Base-by-base conservation (phyloP, 2,329 filamentous ascomycete genomes). In the Fusarium sp. region DNA sequence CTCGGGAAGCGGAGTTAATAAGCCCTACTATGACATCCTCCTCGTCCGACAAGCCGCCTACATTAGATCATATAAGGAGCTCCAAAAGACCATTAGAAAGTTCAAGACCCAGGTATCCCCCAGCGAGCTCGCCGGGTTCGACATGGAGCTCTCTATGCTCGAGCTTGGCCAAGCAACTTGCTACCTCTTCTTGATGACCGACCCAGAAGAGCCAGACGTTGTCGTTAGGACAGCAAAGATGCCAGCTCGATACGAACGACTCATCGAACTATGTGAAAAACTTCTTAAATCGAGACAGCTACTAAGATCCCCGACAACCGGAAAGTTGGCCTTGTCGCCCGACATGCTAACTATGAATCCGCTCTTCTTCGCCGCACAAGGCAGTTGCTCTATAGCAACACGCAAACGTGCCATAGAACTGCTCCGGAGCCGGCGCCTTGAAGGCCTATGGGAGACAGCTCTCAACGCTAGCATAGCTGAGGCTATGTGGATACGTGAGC, bases 291-390 rank as follows among this genome's bases (percentile, higher is more conserved):
- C 16, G 6, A 23, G 48, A 37, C 31, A 51, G 13, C 36, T 9
- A 30, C 34, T n/a, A 10, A 31, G 15, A 15, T 40, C 44, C 1
- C 13, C 55, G 10, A 18, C 16, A 8, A 31, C 36, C 7, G 43
- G 37, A 16, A 53, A 40, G 13, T 23, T 53, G 23, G 23, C 15
- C 8, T 36, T 53, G 16, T 16, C 36, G 13, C 47, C 37, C 31
- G 30, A 10, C 7, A 0, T 66, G 12, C 50, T 52, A 7, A 52
- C 48, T 11, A 52, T 28, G n/a, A 39, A 6, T 23, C 7, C 0
- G 23, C 30, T 23, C 23, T 66, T 66, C 2, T 16, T 66, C 1
- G 44, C 62, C 3, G 46, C 62, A n/a, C 62, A 66, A 10, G 55
- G 50, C 7, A 57, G 64, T 2, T 37, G 28, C 1, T 30, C 16